These are phyloP conservation scores for Podospora appendiculata DNA, from an alignment of 495 filamentous ascomycete genomes.

Conservation along the genomic window DNA sequence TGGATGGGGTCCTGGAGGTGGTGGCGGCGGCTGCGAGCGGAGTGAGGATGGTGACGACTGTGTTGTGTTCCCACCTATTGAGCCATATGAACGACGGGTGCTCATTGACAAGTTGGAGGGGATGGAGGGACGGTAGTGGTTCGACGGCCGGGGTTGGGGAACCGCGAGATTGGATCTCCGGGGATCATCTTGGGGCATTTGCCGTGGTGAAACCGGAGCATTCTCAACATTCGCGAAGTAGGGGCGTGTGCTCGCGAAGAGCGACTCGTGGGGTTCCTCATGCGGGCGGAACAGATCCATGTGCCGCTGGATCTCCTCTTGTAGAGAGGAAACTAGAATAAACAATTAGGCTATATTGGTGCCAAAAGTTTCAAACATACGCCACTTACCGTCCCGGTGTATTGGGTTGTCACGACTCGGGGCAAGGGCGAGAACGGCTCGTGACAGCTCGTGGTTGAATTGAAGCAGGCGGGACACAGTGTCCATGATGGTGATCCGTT, in stretches of 20 bases:
- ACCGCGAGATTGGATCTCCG: constrained; percentile 55
- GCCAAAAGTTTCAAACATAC: constrained; percentile 2
- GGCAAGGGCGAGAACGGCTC: constrained; percentile 59
- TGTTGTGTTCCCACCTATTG: constrained; percentile 55
- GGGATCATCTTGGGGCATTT: constrained; percentile 77
- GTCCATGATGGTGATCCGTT: constrained; percentile 76
- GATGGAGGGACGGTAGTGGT: constrained; percentile 65
- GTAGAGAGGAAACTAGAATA: constrained; percentile 63
- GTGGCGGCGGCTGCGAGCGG: constrained; percentile 58
- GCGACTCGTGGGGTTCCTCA: constrained; percentile 70
- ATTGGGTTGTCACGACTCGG: constrained; percentile 57
- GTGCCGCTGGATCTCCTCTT: constrained; percentile 79
- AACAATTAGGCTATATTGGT: constrained; percentile 25
- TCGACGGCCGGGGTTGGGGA: constrained; percentile 37
- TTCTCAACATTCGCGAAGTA: constrained; percentile 73
- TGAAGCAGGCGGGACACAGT: constrained; percentile 62
- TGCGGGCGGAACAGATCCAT: constrained; percentile 57
- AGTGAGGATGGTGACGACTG: constrained; percentile 68
- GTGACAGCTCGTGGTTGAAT: constrained; percentile 68
- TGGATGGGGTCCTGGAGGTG: constrained; percentile 65
- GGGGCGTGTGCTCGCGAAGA: constrained; percentile 66
- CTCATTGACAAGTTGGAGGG: constrained; percentile 70
- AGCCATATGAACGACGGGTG: constrained; percentile 71
- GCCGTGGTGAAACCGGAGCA: constrained; percentile 84
- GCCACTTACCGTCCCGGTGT: constrained; percentile 52